Evolutionary conservation across 179 eudicot genomes (phyloP), one percentile per base, ranked within the genome.

Genomic region (Patellifolia procumbens): DNA sequence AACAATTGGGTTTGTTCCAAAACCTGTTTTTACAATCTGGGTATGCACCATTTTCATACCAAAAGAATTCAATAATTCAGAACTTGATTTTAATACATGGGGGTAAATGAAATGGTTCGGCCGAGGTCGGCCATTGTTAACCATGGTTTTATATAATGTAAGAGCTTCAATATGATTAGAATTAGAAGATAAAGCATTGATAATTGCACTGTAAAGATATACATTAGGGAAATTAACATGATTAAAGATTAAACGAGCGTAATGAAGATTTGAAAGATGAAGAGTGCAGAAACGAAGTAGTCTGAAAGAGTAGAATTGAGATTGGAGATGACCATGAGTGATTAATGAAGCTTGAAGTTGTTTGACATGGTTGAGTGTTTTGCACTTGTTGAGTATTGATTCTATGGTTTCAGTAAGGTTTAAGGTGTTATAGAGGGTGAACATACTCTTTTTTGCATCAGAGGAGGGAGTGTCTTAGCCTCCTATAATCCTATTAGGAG

Each of bases 71-170:
- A 75, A 49, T 2, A 89, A 76, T 58, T 86, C 92, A 20, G 87
- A 88, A 70, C 87, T 55, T 7, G 92, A 81, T 68, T 77, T 86
- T 22, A 89, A 51, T 2, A 81, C 83, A 78, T 81, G 76, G 9
- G 95, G 90, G 64, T 85, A 88, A 2, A 90, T 59, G 20, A 88
- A 90, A 35, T 90, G 83, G 73, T 87, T 90, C 2, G 92, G 84
- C 16, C 78, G 45, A 13, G 87, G 86, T 0, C 75, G 64, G 9
- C 80, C 82, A 1, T 49, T 60, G 3, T 76, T 71, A 58, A 89
- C 80, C 86, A 90, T 80, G 49, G 78, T 74, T 8, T 80, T 87
- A 74, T 87, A 90, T 61, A 89, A 45, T 0, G 34, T 37, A 78
- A 84, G 39, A 31, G 86, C 77, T 0, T 86, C 75, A 5, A 35